A percentile compares a stretch with the other conserved stretches of the same genome.
Conservation (phyloP, 2,329 filamentous ascomycete species). For the Alternaria hordeiaustralica region DNA sequence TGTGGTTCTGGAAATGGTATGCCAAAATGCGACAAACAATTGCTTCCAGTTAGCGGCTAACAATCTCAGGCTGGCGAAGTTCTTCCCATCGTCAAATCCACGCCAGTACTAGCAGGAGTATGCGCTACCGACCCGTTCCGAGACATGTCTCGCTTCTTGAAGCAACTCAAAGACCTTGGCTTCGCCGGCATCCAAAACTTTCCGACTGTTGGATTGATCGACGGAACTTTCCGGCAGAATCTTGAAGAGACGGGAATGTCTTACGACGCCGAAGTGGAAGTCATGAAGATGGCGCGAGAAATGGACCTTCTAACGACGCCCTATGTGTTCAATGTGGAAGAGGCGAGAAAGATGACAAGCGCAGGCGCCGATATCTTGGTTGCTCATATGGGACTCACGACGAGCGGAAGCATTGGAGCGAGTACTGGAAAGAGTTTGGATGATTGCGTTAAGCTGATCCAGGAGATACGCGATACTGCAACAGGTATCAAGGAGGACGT, state of each 20-base stretch:
- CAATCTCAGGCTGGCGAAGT: slow-evolving; percentile 64
- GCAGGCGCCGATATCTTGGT: slow-evolving; percentile 73
- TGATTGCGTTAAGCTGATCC: slow-evolving; percentile 67
- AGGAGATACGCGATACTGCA: slow-evolving; percentile 69
- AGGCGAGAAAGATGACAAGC: slow-evolving; percentile 66
- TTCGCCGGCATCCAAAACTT: slow-evolving; percentile 77
- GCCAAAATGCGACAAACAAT: too few species aligned
- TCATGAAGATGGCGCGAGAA: slow-evolving; percentile 65
- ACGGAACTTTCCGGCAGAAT: slow-evolving; percentile 70
- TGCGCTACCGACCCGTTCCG: slow-evolving; percentile 75
- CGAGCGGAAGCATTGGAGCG: slow-evolving; percentile 69
- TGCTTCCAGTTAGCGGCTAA: neutral
- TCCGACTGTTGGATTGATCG: slow-evolving; percentile 74
- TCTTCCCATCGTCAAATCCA: slow-evolving; percentile 67
- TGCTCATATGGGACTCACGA: slow-evolving; percentile 72
- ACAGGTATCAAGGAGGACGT: slow-evolving; percentile 62
- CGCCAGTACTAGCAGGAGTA: slow-evolving; percentile 73
- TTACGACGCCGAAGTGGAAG: slow-evolving; percentile 70
- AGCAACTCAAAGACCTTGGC: slow-evolving; percentile 65
- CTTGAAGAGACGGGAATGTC: slow-evolving; percentile 77
- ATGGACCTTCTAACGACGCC: slow-evolving; percentile 71
- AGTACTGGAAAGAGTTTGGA: slow-evolving; percentile 67
- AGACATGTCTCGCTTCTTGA: slow-evolving; percentile 65
- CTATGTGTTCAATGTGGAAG: slow-evolving; percentile 70
- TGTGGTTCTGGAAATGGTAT: slow-evolving; percentile 71